These are phyloP conservation scores for Populus euphratica DNA, from an alignment of 345 rosid species.

Conservation along the genomic window DNA sequence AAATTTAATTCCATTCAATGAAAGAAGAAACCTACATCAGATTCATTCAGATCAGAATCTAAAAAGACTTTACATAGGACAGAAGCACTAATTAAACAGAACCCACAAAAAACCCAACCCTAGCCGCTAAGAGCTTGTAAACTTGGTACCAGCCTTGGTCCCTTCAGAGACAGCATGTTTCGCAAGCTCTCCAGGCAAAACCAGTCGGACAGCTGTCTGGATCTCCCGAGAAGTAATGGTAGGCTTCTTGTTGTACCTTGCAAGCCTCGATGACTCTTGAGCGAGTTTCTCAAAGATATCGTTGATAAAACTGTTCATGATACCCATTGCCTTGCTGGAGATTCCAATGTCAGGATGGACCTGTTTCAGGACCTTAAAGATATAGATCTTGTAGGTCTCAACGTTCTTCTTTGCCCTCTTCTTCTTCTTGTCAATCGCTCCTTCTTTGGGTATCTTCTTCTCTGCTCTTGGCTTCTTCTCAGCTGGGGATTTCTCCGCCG, in stretches of 20 bases:
- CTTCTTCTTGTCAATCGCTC: conserved; percentile 22
- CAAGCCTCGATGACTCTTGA: conserved; percentile 18
- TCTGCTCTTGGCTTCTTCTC: conserved; percentile 28
- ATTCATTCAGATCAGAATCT: neutral
- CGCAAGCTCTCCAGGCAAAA: conserved; percentile 26
- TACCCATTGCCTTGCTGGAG: conserved; percentile 28
- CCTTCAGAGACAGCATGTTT: conserved; percentile 30
- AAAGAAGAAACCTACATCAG: neutral
- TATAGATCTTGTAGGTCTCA: conserved; percentile 26
- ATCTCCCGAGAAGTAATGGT: conserved; percentile 29
- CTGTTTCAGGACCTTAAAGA: conserved; percentile 29
- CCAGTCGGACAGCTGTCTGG: conserved; percentile 23
- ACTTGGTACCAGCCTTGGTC: conserved; percentile 28
- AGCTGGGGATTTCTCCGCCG: conserved; percentile 17
- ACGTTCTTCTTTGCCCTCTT: conserved; percentile 26
- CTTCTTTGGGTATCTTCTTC: conserved; percentile 27
- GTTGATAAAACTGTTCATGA: conserved; percentile 28
- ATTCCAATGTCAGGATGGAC: conserved; percentile 27
- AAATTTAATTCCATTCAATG: neutral
- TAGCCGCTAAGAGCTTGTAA: conserved; percentile 21
- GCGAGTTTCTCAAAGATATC: conserved; percentile 29
- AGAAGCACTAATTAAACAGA: neutral
- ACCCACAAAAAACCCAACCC: neutral
- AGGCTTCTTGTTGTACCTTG: conserved; percentile 28
- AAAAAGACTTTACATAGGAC: neutral